A percentile compares a stretch with the other conserved stretches of the same genome.
These are phyloP conservation scores for Cichorium intybus DNA, from an alignment of 140 eudicot species.

Conservation along the genomic window DNA sequence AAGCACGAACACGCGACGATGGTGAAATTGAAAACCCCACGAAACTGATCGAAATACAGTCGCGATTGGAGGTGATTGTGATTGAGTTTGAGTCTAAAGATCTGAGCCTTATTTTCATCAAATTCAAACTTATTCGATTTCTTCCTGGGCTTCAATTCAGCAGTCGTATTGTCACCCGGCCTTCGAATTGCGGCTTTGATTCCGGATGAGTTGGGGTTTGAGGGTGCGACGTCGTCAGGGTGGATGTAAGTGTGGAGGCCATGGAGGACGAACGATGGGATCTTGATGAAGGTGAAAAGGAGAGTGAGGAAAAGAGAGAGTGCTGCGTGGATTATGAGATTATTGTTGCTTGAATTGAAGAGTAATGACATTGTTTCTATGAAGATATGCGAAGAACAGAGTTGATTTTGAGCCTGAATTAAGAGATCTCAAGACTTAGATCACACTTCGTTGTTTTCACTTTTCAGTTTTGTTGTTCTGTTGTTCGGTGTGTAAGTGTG, in stretches of 20 bases:
- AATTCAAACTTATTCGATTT: constrained; percentile 68
- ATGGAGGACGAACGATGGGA: constrained; percentile 61
- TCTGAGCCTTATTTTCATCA: constrained; percentile 96
- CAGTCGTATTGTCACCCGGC: constrained; percentile 49
- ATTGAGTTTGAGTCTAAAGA: constrained; percentile 75
- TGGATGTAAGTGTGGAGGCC: constrained; percentile 92
- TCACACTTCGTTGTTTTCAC: neutral
- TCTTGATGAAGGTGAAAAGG: constrained; percentile 56
- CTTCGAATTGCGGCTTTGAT: constrained; percentile 75
- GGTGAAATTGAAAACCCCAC: constrained; percentile 50
- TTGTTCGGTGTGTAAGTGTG: no score
- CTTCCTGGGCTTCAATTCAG: constrained; percentile 65
- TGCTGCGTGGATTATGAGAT: constrained; percentile 54
- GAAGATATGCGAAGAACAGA: neutral
- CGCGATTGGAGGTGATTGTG: constrained; percentile 72
- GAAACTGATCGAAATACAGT: constrained; percentile 59
- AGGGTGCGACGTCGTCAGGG: constrained; percentile 84
- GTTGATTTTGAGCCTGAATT: constrained; percentile 3
- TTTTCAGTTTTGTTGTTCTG: neutral
- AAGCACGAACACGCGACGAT: constrained; percentile 46
- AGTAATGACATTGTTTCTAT: constrained; percentile 24
- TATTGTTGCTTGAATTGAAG: constrained; percentile 24
- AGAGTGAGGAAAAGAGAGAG: constrained; percentile 61
- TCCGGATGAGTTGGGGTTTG: constrained; percentile 42
- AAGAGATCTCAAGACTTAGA: constrained; percentile 14